Evolutionary conservation across 345 rosid genomes (phyloP), one percentile per base, ranked within the genome.

Genomic region (Bruguiera parviflora): DNA sequence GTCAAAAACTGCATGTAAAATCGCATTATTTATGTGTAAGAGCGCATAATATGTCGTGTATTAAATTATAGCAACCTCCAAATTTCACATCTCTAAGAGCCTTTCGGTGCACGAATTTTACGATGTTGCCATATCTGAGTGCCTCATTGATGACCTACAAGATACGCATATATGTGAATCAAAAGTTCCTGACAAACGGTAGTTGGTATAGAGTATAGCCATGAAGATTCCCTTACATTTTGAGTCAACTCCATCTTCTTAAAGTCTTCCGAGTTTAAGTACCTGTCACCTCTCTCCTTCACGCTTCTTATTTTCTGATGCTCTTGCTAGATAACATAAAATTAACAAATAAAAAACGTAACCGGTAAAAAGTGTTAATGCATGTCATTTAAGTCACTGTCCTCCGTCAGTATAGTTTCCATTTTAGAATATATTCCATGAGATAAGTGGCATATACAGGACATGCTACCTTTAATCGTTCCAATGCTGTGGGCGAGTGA

Each of bases 91-190:
- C 89, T 76, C 75, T 83, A 19, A 85, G 77, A 33, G 89, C 87
- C 83, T 83, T 81, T 67, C 89, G 66, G 77, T 85, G 89, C 62
- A 85, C 87, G 77, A 85, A 85, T 73, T 83, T 85, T 61, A 85
- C 89, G 18, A 85, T 28, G 70, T 83, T 85, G 9, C 89, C 89
- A 47, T 47, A 78, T 68, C 89, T 79, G 24, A 85, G 75, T 58
- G 87, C 81, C 76, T 85, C 89, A 78, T 68, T 81, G 72, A 85
- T 85, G 63, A 85, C 85, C 89, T 85, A 63, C 63, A 76, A 59
- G 53, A 66, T 52, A 7, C 13, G 49, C 49, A 3, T 13, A 13
- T 43, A 13, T 13, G 18, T 43, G 49, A 43, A 43, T 2, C 49
- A 3, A 43, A 43, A 43, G 49, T 43, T 43, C 18, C 49, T 56